Evolutionary conservation across 768 basidiomycete genomes (phyloP).

Genomic region (Tylopilus subfusipes): DNA sequence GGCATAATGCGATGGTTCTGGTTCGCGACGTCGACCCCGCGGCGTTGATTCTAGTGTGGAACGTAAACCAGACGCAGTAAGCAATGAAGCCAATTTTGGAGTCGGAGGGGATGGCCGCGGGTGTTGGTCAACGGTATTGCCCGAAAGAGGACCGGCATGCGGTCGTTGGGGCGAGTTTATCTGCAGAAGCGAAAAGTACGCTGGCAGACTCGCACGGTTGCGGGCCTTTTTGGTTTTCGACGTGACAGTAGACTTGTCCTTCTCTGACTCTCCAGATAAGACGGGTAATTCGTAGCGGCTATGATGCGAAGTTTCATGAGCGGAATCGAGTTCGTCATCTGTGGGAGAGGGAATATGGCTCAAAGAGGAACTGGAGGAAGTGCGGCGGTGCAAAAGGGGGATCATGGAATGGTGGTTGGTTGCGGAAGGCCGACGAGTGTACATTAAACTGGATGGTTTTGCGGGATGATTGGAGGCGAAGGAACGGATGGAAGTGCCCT

Average conservation of each 20-base stretch:
- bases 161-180: slow-evolving; percentile 42
- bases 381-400: slow-evolving; percentile 52
- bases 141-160: slow-evolving; percentile 42
- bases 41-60: slow-evolving; percentile 42
- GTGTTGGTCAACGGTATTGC: slow-evolving; percentile 35
- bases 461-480: slow-evolving; percentile 32
- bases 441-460: slow-evolving; percentile 50
- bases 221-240: slow-evolving; percentile 48
- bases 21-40: slow-evolving; percentile 49
- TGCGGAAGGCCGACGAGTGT: slow-evolving; percentile 66
- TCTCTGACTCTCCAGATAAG: slow-evolving; percentile 21
- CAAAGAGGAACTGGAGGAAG: slow-evolving; percentile 39
- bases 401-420: slow-evolving; percentile 66
- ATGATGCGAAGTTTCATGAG: slow-evolving; percentile 31
- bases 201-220: slow-evolving; percentile 70
- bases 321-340: slow-evolving; percentile 42
- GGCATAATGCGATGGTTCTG: slow-evolving; percentile 33
- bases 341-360: slow-evolving; percentile 36
- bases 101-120: slow-evolving; percentile 58
- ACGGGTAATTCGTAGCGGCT: slow-evolving; percentile 34
- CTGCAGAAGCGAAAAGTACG: slow-evolving; percentile 71
- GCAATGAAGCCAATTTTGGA: slow-evolving; percentile 44
- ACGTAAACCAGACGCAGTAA: slow-evolving; percentile 34
- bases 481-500: slow-evolving; percentile 42
- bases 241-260: slow-evolving; percentile 29